These are phyloP conservation scores for Sextonia rubra DNA, from an alignment of 164 flowering plant genomes.

Conservation along the genomic window DNA sequence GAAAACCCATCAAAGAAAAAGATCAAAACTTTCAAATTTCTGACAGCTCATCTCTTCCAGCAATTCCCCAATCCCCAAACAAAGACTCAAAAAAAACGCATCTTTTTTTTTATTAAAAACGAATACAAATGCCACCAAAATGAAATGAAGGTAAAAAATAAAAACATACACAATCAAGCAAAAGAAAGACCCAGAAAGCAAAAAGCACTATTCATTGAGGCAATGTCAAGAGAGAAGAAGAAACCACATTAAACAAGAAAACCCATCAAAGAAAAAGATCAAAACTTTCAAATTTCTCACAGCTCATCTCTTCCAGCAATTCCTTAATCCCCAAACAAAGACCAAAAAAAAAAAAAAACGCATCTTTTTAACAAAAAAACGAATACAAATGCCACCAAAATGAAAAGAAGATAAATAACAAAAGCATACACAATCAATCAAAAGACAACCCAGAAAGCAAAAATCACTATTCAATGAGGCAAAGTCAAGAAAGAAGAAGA, in stretches of 20 bases:
- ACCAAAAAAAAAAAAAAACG: neutral
- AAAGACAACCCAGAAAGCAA: neutral
- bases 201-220: neutral
- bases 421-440: neutral
- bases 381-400: neutral
- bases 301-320: neutral
- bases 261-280: neutral
- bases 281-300: neutral
- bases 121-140: neutral
- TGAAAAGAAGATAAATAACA: neutral
- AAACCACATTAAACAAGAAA: neutral
- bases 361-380: neutral
- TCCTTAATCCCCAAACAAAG: neutral
- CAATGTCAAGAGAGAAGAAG: no score
- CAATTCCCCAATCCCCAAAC: neutral
- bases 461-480: neutral
- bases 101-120: neutral
- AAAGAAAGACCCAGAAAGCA: neutral
- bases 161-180: neutral
- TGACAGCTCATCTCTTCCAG: neutral
- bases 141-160: neutral
- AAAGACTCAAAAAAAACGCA: neutral
- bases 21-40: neutral
- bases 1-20: neutral
- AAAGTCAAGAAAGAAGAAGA: neutral